phyloP scores from a whole-genome alignment of 306 rosid species.

The Coriaria nepalensis region DNA sequence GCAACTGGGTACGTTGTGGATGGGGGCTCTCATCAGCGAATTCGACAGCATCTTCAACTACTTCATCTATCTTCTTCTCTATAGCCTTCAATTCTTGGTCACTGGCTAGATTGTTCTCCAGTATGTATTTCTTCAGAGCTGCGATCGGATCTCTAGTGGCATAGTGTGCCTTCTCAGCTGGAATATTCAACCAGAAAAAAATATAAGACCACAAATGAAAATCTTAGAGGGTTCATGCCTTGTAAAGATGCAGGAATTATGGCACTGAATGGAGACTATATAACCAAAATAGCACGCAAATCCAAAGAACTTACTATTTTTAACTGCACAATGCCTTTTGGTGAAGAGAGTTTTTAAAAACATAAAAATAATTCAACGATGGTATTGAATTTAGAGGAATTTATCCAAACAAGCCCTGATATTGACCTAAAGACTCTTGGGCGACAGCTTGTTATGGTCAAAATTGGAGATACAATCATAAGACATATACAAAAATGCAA shows the following conservation, averaged over 20 bases:
- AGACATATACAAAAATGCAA: too few relatives aligned
- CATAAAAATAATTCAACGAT: too few relatives aligned
- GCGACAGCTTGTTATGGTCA: too few relatives aligned
- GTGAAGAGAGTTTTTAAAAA: too few relatives aligned
- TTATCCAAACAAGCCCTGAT: too few relatives aligned
- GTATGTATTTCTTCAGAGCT: slow-evolving; percentile 60
- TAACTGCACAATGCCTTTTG: too few relatives aligned
- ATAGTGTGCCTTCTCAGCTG: slow-evolving; percentile 94
- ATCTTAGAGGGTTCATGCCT: neutral
- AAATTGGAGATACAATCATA: too few relatives aligned
- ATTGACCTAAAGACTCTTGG: too few relatives aligned
- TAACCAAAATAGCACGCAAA: neutral
- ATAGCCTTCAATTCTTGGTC: slow-evolving; percentile 73
- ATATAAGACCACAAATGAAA: neutral
- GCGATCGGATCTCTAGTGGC: slow-evolving; percentile 84
- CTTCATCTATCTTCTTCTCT: slow-evolving; percentile 70
- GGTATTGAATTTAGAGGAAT: too few relatives aligned
- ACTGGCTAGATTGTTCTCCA: slow-evolving; percentile 58
- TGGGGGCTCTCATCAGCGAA: slow-evolving; percentile 80
- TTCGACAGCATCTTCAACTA: slow-evolving; percentile 70
- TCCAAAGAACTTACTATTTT: neutral
- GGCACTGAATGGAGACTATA: too few relatives aligned
- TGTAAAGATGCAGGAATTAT: neutral
- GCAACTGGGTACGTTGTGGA: slow-evolving; percentile 82
- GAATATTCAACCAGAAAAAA: slow-evolving; percentile 10